phyloP scores from a whole-genome alignment of 768 basidiomycete species.

The Trametes cubensis region DNA sequence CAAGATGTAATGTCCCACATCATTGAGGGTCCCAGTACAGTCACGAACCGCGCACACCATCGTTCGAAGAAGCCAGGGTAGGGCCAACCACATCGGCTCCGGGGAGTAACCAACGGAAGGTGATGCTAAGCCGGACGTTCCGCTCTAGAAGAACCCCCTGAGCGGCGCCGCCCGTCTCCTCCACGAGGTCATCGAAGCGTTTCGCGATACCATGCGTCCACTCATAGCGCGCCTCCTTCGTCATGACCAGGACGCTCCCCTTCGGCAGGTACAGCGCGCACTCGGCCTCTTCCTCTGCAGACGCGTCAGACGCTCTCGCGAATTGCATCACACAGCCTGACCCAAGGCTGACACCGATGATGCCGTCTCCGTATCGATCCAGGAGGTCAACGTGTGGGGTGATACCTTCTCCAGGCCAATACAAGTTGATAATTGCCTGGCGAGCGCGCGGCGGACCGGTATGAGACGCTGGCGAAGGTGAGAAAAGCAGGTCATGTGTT shows the following conservation, averaged over 20 bases:
- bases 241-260: constrained; percentile 75
- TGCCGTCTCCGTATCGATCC: constrained; percentile 83
- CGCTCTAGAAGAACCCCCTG: constrained; percentile 49
- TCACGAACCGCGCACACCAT: neutral
- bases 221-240: constrained; percentile 77
- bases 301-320: constrained; percentile 30
- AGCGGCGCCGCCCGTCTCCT: constrained; percentile 29
- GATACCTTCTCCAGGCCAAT: constrained; percentile 89
- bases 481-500: constrained; percentile 61
- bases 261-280: constrained; percentile 73
- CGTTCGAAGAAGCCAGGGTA: neutral
- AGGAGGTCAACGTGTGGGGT: constrained; percentile 86
- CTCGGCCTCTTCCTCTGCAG: constrained; percentile 13
- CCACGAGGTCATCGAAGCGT: constrained; percentile 61
- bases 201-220: constrained; percentile 90
- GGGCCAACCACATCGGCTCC: constrained; percentile 76
- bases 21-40: neutral
- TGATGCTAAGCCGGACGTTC: constrained; percentile 72
- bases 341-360: constrained; percentile 83
- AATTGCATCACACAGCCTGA: constrained; percentile 85
- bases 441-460: constrained; percentile 49
- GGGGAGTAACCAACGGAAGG: constrained; percentile 82
- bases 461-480: constrained; percentile 41
- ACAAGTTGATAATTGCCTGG: constrained; percentile 90
- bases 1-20: too few relatives aligned